Evolutionary conservation across 2,329 filamentous ascomycete species (phyloP).

Genomic region (Xylaria polymorpha): DNA sequence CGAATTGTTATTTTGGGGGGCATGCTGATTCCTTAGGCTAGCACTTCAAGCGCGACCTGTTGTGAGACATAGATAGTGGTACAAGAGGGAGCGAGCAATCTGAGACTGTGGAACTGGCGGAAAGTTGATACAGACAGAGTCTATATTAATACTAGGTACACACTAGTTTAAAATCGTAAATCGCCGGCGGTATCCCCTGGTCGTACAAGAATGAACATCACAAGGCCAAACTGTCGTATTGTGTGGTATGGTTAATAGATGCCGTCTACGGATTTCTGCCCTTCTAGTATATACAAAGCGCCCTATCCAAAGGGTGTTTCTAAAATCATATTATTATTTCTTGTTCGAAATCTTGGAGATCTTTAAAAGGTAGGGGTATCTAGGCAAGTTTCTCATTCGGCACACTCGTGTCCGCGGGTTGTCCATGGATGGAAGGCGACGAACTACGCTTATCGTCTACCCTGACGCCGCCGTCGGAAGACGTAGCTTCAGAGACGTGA

Average conservation of each 20-base stretch:
- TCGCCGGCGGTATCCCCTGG: background rate
- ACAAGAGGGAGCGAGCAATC: constrained; percentile 20
- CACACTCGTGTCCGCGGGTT: constrained; percentile 13
- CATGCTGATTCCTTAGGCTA: background rate
- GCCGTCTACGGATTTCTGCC: background rate
- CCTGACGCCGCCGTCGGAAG: constrained; percentile 7
- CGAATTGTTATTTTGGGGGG: background rate
- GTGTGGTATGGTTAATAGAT: constrained; percentile 10
- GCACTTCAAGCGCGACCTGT: constrained; percentile 5
- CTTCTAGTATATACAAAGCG: constrained; percentile 23
- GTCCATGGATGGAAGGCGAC: constrained; percentile 23
- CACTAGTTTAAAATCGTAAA: background rate
- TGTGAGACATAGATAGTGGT: constrained; percentile 1
- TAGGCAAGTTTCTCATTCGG: constrained; percentile 26
- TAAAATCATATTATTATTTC: background rate
- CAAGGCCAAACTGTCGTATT: background rate
- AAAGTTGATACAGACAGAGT: background rate
- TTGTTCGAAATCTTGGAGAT: background rate
- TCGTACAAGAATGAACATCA: background rate
- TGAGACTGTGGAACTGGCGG: constrained; percentile 11
- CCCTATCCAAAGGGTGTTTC: constrained; percentile 10
- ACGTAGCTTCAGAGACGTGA: constrained; percentile 1
- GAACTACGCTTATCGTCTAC: constrained; percentile 26
- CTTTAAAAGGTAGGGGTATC: background rate
- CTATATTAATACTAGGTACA: constrained; percentile 7